Percentiles rank a stretch among this genome's conserved stretches.
Conservation (phyloP, 495 filamentous ascomycete species). For the Cetradonia linearis region DNA sequence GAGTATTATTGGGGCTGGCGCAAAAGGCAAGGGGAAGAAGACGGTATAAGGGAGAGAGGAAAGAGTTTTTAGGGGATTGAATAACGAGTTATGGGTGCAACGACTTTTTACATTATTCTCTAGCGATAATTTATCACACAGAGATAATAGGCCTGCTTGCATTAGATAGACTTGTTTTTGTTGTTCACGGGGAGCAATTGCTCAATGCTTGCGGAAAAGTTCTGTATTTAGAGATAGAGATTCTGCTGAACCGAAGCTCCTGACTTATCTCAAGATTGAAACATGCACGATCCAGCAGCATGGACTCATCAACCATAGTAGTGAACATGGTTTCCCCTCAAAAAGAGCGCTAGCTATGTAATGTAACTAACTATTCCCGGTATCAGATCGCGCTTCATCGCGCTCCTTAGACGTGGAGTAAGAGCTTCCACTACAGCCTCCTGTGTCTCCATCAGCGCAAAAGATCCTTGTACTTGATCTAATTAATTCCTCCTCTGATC, state of each 20-base stretch:
- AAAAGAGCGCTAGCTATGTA: not conserved
- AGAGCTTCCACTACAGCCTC: not conserved
- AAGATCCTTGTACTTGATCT: not conserved
- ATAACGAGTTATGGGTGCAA: not conserved
- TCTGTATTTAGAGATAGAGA: not conserved
- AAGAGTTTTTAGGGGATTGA: not conserved
- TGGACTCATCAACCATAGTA: too few relatives aligned
- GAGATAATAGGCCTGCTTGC: too few relatives aligned
- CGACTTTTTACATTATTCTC: not conserved
- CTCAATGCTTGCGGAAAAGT: not conserved
- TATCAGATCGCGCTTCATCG: slow-evolving; percentile 8
- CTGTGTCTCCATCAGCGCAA: not conserved
- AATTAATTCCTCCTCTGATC: not conserved
- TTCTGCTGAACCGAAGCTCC: too few relatives aligned
- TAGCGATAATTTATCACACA: too few relatives aligned
- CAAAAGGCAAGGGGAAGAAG: slow-evolving; percentile 4
- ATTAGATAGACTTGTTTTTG: not conserved
- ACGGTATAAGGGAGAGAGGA: not conserved
- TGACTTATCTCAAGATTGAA: too few relatives aligned
- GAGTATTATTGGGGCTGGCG: slow-evolving; percentile 37
- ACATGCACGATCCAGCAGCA: too few relatives aligned
- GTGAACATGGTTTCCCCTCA: too few relatives aligned
- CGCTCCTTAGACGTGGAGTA: not conserved
- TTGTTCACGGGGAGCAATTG: not conserved
- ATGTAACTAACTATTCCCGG: not conserved